phyloP scores from a whole-genome alignment of 352 stramenopile genomes.

The Pythium sp. region DNA sequence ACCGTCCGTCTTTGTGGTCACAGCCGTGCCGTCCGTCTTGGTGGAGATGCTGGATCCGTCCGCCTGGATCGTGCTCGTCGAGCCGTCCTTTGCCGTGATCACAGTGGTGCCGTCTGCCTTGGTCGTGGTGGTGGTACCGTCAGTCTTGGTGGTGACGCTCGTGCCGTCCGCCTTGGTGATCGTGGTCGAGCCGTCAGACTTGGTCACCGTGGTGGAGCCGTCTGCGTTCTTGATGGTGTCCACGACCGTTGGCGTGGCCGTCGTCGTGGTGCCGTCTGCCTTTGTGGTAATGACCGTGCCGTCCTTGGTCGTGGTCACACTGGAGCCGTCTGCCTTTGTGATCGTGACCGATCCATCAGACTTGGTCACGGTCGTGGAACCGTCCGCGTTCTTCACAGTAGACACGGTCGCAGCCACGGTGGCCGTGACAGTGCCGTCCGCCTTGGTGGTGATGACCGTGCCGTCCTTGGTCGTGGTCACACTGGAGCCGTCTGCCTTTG shows the following conservation, averaged over 20 bases:
- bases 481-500: conserved; percentile 8
- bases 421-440: conserved; percentile 5
- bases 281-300: conserved; percentile 10
- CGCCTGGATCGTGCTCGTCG: background rate
- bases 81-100: conserved; percentile 3
- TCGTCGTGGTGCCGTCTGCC: conserved; percentile 7
- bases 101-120: conserved; percentile 7
- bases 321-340: conserved; percentile 8
- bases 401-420: conserved; percentile 9
- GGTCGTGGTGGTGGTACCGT: background rate
- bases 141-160: conserved; percentile 2
- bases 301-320: conserved; percentile 10
- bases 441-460: conserved; percentile 8
- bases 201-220: conserved; percentile 16
- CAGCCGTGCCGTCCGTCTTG: conserved; percentile 11
- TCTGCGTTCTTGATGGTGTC: conserved; percentile 17
- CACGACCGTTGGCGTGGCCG: conserved; percentile 5
- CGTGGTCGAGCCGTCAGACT: conserved; percentile 16
- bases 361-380: conserved; percentile 16
- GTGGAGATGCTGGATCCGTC: conserved; percentile 11
- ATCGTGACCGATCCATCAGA: conserved; percentile 15
- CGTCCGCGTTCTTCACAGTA: conserved; percentile 18
- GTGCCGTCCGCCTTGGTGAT: conserved; percentile 13
- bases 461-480: conserved; percentile 12
- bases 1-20: conserved; percentile 2